Conservation (phyloP, 305 asterid species). For the Fraxinus angustifolia region DNA sequence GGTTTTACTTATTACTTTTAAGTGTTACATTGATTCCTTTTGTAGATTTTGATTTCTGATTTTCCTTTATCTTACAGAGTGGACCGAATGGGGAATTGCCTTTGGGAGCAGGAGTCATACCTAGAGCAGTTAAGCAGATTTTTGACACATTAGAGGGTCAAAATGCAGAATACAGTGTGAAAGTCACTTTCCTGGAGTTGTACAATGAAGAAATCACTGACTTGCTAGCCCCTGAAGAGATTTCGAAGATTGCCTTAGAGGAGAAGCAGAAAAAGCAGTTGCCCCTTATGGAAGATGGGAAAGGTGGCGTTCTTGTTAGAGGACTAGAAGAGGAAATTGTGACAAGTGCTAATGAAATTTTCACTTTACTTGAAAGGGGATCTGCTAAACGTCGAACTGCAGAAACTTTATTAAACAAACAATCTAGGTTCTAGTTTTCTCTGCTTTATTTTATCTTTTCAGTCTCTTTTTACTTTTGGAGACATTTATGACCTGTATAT, state of each 20-base stretch:
- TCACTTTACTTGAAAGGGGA: slow-evolving; percentile 83
- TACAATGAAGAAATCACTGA: slow-evolving; percentile 96
- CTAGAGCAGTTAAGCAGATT: slow-evolving; percentile 82
- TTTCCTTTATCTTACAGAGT: slow-evolving; percentile 38
- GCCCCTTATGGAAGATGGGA: slow-evolving; percentile 97
- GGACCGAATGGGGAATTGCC: slow-evolving; percentile 84
- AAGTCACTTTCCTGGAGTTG: slow-evolving; percentile 88
- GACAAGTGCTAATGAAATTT: slow-evolving; percentile 74
- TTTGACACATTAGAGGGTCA: slow-evolving; percentile 89
- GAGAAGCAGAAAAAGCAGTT: slow-evolving; percentile 83
- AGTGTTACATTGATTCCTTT: background rate
- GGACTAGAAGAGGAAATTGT: slow-evolving; percentile 96
- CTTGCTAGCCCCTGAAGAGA: slow-evolving; percentile 81
- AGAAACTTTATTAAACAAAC: slow-evolving; percentile 83
- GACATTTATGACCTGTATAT: background rate
- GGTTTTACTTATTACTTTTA: background rate
- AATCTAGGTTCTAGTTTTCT: slow-evolving; percentile 64
- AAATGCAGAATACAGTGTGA: slow-evolving; percentile 88
- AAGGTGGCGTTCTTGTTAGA: slow-evolving; percentile 94
- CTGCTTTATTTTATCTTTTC: background rate
- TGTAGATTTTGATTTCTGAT: background rate
- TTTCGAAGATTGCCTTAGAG: slow-evolving; percentile 56
- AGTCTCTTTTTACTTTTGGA: background rate
- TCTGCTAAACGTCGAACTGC: slow-evolving; percentile 96
- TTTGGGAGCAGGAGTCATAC: slow-evolving; percentile 86